phyloP scores from a whole-genome alignment of 2,329 filamentous ascomycete species.

The Mycosphaerella sp. region DNA sequence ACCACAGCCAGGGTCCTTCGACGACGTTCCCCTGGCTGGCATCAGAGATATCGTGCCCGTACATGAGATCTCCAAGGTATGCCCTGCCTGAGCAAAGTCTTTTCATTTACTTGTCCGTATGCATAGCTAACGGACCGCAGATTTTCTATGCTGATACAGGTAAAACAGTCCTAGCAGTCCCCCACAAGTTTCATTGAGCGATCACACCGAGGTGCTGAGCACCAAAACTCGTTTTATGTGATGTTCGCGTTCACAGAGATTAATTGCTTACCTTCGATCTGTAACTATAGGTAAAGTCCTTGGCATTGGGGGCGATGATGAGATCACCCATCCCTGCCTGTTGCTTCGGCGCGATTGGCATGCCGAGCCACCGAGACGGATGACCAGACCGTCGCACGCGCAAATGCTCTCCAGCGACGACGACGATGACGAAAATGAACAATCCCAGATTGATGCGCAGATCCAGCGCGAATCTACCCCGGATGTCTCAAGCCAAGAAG shows the following conservation, averaged over 20 bases:
- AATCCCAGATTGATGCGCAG: constrained; percentile 43
- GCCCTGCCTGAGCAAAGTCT: not conserved
- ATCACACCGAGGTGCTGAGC: no score
- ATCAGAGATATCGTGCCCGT: constrained; percentile 63
- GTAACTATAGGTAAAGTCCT: constrained; percentile 58
- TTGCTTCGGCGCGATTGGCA: constrained; percentile 66
- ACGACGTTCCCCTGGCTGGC: constrained; percentile 56
- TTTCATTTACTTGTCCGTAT: not conserved
- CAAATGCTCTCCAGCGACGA: constrained; percentile 5
- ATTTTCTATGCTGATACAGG: constrained; percentile 88
- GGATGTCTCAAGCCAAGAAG: not conserved
- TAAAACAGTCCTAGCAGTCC: no score
- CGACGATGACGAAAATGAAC: constrained; percentile 32
- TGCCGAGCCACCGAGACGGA: constrained; percentile 55
- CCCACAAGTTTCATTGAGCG: no score
- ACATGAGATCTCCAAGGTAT: constrained; percentile 65
- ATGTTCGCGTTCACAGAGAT: no score
- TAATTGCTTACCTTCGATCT: no score
- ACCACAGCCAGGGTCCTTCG: constrained; percentile 52
- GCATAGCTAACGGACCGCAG: constrained; percentile 9
- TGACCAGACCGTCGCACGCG: constrained; percentile 42
- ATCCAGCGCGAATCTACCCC: constrained; percentile 39
- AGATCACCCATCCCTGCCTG: constrained; percentile 66
- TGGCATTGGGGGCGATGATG: constrained; percentile 67
- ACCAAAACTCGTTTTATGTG: no score